phyloP scores from a whole-genome alignment of 805 yeast genomes.

The Priceomyces fermenticarens region DNA sequence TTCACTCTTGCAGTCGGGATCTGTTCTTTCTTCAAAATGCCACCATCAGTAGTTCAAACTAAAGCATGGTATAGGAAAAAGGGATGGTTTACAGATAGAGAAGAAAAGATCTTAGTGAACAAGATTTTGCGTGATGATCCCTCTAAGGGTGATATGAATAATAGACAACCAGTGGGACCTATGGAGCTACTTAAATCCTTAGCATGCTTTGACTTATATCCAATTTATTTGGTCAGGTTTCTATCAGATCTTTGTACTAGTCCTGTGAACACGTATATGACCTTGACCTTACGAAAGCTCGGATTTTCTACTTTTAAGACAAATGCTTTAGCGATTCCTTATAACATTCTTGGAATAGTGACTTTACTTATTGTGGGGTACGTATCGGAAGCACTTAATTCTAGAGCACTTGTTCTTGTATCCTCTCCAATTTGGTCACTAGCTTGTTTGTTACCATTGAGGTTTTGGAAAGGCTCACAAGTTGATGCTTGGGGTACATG shows the following conservation, averaged over 20 bases:
- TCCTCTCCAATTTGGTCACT: constrained; percentile 17
- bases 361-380: constrained; percentile 19
- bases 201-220: constrained; percentile 23
- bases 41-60: constrained; percentile 53
- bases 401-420: constrained; percentile 15
- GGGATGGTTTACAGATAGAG: constrained; percentile 29
- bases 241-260: constrained; percentile 20
- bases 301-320: constrained; percentile 54
- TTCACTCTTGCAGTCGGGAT: constrained; percentile 55
- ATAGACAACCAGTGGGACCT: constrained; percentile 21
- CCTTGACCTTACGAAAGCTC: constrained; percentile 43
- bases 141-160: constrained; percentile 26
- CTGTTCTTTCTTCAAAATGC: constrained; percentile 45
- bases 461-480: constrained; percentile 42
- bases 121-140: constrained; percentile 26
- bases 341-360: constrained; percentile 23
- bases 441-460: constrained; percentile 18
- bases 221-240: constrained; percentile 35
- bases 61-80: constrained; percentile 48
- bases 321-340: constrained; percentile 52
- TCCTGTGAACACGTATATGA: constrained; percentile 35
- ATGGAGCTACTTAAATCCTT: constrained; percentile 14
- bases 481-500: constrained; percentile 41
- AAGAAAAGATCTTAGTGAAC: constrained; percentile 24
- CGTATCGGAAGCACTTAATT: constrained; percentile 21